A percentile compares a stretch with the other conserved stretches of the same genome.
Evolutionary conservation across 192 early-diverging fungal genomes (phyloP).

Genomic region (Coemansia sp.): DNA sequence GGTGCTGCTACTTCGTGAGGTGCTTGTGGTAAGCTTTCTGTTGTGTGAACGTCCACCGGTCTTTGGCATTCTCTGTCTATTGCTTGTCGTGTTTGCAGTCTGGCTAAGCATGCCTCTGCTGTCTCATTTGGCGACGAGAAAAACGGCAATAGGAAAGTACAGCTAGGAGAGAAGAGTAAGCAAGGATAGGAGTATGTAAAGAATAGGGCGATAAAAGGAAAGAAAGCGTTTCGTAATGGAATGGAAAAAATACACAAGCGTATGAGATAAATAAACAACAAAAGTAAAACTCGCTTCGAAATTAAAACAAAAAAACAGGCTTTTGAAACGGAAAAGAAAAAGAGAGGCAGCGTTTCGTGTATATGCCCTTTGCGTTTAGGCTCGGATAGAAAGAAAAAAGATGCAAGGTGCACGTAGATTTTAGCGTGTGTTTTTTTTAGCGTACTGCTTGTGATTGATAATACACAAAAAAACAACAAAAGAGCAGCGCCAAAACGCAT

Average conservation of each 20-base stretch:
- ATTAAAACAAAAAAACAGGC: not conserved
- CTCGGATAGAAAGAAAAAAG: not conserved
- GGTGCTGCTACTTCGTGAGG: too few relatives aligned
- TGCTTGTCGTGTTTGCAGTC: conserved; percentile 7
- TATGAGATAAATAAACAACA: not conserved
- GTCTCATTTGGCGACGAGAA: conserved; percentile 5
- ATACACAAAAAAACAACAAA: not conserved
- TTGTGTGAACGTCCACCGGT: conserved; percentile 3
- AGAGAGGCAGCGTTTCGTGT: not conserved
- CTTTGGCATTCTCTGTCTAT: conserved; percentile 2
- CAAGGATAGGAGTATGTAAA: too few relatives aligned
- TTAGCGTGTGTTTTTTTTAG: too few relatives aligned
- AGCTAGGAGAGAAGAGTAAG: too few relatives aligned
- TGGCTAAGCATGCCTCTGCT: conserved; percentile 9
- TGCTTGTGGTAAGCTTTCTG: too few relatives aligned
- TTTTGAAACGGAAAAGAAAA: not conserved
- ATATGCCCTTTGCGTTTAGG: too few relatives aligned
- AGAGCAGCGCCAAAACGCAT: not conserved
- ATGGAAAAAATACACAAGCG: not conserved
- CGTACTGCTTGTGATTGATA: not conserved
- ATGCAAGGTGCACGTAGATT: not conserved
- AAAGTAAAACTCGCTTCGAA: not conserved
- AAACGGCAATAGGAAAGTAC: not conserved
- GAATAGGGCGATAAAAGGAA: too few relatives aligned
- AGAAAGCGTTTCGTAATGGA: not conserved